Evolutionary conservation across 2,329 filamentous ascomycete species (phyloP).

Genomic region (Onygena corvina): DNA sequence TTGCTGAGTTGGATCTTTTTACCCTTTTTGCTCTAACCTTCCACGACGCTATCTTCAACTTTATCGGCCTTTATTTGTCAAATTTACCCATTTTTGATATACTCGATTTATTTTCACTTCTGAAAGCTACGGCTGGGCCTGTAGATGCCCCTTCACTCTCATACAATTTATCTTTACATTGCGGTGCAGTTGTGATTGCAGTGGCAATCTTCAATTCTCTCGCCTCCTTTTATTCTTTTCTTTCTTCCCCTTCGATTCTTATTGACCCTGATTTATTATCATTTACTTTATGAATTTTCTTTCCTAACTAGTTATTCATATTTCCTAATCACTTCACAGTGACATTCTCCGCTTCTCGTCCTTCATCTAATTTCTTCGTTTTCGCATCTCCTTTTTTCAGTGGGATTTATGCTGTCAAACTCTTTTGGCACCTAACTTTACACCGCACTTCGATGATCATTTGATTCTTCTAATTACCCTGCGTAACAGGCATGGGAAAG

Average conservation of each 20-base stretch:
- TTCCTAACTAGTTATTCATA: neutral
- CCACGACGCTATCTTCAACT: no score
- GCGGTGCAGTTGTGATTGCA: conserved; percentile 9
- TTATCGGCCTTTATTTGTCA: conserved; percentile 6
- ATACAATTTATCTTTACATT: conserved; percentile 8
- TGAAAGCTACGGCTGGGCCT: conserved; percentile 12
- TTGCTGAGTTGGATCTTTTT: neutral
- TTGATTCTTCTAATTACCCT: conserved; percentile 7
- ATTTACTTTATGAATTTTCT: conserved; percentile 3
- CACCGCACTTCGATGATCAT: neutral
- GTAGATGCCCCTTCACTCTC: conserved; percentile 8
- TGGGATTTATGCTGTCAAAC: conserved; percentile 5
- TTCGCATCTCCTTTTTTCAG: neutral
- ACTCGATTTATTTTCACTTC: conserved; percentile 7
- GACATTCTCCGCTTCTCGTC: neutral
- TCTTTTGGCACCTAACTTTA: neutral
- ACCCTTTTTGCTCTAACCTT: neutral
- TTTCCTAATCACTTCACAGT: neutral
- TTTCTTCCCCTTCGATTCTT: conserved; percentile 5
- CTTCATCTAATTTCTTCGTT: conserved; percentile 1
- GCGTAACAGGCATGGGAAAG: conserved; percentile 1
- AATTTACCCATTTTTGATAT: neutral
- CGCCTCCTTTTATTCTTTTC: conserved; percentile 4
- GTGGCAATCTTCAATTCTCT: neutral
- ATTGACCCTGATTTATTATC: neutral